Percentiles rank a stretch among this genome's conserved stretches.
Conservation (phyloP, 805 yeast genomes). For the Candida chilensis region DNA sequence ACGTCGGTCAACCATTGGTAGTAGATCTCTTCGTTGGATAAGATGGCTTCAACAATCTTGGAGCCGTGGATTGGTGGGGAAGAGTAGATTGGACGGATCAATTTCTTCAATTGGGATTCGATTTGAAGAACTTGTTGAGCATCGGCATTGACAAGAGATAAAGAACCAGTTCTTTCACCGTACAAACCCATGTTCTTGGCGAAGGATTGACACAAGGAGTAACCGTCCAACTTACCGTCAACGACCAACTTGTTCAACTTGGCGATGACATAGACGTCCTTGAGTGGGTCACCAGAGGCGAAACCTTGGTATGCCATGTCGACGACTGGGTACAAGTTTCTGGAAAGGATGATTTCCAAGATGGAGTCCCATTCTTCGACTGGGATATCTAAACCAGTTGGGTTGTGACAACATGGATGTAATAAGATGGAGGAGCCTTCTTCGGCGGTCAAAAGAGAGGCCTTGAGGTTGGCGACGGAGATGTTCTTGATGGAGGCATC, state of each 20-base stretch:
- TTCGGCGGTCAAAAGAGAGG: slow-evolving; percentile 45
- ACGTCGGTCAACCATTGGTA: slow-evolving; percentile 79
- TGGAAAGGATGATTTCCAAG: slow-evolving; percentile 47
- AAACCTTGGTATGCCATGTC: slow-evolving; percentile 97
- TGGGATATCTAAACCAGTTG: slow-evolving; percentile 91
- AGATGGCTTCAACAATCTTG: slow-evolving; percentile 72
- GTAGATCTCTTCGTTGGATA: slow-evolving; percentile 50
- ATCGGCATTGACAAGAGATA: slow-evolving; percentile 52
- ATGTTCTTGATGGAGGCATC: slow-evolving; percentile 51
- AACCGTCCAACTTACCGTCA: slow-evolving; percentile 37
- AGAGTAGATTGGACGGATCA: slow-evolving; percentile 81
- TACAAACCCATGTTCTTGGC: slow-evolving; percentile 94
- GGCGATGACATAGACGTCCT: slow-evolving; percentile 45
- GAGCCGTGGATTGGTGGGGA: slow-evolving; percentile 96
- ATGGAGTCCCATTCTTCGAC: slow-evolving; percentile 74
- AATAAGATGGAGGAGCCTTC: slow-evolving; percentile 61
- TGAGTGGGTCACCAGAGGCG: slow-evolving; percentile 73
- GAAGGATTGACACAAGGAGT: slow-evolving; percentile 77
- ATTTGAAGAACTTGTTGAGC: slow-evolving; percentile 41
- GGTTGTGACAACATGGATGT: slow-evolving; percentile 96
- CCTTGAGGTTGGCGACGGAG: slow-evolving; percentile 55
- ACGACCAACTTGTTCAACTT: slow-evolving; percentile 37
- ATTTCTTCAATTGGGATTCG: slow-evolving; percentile 75
- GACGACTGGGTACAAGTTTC: slow-evolving; percentile 66
- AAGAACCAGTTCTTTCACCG: slow-evolving; percentile 91